Evolutionary conservation across 2,329 filamentous ascomycete genomes (phyloP), one percentile per base, ranked within the genome.

Genomic region (Microcyclospora tardicrescens): DNA sequence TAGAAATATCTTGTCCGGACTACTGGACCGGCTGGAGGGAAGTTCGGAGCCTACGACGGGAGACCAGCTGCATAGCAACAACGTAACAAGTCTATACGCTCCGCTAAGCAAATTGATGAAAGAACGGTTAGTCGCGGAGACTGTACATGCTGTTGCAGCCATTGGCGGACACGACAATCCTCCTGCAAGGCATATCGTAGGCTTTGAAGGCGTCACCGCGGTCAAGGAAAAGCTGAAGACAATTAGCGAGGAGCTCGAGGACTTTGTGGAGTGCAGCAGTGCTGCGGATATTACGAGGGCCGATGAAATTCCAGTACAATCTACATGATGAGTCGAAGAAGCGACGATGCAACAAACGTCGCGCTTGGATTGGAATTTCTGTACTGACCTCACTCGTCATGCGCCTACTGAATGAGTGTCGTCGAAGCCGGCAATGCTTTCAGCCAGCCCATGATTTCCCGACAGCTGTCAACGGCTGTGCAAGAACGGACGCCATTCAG

Each of bases 211-310:
- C 1, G 81, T 89, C 10, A 72, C 77, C 5, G 83, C 83, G 31
- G 89, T 96, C 30, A 93, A 89, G 59, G 91, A 96, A 63, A 96
- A 96, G 64, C 66, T 98, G 40, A 94, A 93, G 66, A 95, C 86
- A 2, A 84, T 95, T 2, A 93, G 85, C 46, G 87, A 96, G 59
- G 91, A 96, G 64, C 65, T 96, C 40, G 91, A 96, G 60, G 91
- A 96, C 50, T 96, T 96, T 61, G 81, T 94, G 19, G 85, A 93
- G 52, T 81, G 86, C 16, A 95, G 86, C 53, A 71, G 81, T 47
- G 80, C 84, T 0, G 86, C 91, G 12, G 87, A 94, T 58, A 82
- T 85, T 39, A 57, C 56, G 27, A 58, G 36, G 19, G 16, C 16
- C 19, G 38, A 40, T 10, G 41, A 39, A 28, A 37, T 16, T 9